Conservation (phyloP, 2,329 filamentous ascomycete species). For the Trichophyton simii region DNA sequence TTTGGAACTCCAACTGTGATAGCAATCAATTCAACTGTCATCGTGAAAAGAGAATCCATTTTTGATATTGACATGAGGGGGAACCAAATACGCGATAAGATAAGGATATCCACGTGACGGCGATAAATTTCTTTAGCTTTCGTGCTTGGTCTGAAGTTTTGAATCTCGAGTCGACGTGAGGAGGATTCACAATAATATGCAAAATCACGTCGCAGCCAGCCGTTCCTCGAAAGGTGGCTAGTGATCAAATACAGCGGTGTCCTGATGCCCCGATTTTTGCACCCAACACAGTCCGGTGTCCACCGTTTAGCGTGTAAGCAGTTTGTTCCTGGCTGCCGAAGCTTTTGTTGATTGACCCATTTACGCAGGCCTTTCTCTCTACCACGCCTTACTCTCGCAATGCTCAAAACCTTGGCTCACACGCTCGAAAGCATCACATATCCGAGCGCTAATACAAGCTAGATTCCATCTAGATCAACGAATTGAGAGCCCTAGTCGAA, state of each 20-base stretch:
- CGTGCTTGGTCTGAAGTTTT: background rate
- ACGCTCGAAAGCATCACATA: conserved; percentile 15
- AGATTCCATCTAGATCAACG: conserved; percentile 29
- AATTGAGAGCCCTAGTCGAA: conserved; percentile 29
- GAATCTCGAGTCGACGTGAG: background rate
- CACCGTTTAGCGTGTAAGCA: conserved; percentile 36
- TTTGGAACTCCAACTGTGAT: background rate
- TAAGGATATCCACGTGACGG: background rate
- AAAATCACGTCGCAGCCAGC: background rate
- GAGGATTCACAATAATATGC: background rate
- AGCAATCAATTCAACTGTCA: background rate
- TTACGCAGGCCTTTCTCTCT: conserved; percentile 32
- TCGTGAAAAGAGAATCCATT: background rate
- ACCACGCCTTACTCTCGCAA: conserved; percentile 34
- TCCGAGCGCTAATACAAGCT: conserved; percentile 23
- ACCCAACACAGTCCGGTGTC: conserved; percentile 25
- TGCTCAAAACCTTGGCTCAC: conserved; percentile 22
- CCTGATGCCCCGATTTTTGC: conserved; percentile 28
- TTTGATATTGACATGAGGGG: background rate
- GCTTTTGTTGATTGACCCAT: conserved; percentile 2
- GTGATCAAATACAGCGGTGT: background rate
- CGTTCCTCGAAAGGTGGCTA: background rate
- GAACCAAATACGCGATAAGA: background rate
- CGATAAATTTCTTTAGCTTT: background rate
- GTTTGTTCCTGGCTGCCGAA: background rate